A percentile compares a stretch with the other conserved stretches of the same genome.
phyloP scores from a whole-genome alignment of 73 alveolate species.

The Paraurostyla sp. region DNA sequence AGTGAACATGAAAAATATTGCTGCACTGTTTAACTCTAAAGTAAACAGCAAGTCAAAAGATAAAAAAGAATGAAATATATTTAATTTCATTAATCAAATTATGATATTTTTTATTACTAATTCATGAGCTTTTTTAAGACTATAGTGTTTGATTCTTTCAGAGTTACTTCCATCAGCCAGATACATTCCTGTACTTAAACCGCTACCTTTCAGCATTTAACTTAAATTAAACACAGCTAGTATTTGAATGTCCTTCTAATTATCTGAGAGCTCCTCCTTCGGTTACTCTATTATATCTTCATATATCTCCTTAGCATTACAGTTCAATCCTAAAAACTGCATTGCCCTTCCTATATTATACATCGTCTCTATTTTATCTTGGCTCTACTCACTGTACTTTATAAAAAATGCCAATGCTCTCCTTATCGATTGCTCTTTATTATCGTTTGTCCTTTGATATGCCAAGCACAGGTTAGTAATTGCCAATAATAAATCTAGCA shows the following conservation, averaged over 20 bases:
- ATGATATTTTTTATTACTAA: slow-evolving; percentile 15
- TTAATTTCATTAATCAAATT: background rate
- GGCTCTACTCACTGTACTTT: background rate
- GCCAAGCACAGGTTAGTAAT: slow-evolving; percentile 19
- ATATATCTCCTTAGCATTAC: slow-evolving; percentile 28
- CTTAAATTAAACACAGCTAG: slow-evolving; percentile 19
- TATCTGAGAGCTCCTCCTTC: background rate
- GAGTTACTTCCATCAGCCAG: background rate
- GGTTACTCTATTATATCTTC: background rate
- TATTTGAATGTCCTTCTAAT: background rate
- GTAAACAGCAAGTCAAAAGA: background rate
- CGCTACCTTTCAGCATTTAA: slow-evolving; percentile 30
- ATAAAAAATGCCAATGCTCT: slow-evolving; percentile 10
- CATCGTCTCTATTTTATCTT: slow-evolving; percentile 17
- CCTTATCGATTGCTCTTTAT: slow-evolving; percentile 26
- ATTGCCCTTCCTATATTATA: slow-evolving; percentile 49
- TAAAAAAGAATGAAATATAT: background rate
- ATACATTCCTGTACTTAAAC: background rate
- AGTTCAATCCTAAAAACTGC: slow-evolving; percentile 33
- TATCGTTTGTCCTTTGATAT: slow-evolving; percentile 36
- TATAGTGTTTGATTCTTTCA: background rate
- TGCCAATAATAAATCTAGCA: slow-evolving; percentile 26
- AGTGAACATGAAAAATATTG: slow-evolving; percentile 41
- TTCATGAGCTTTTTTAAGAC: slow-evolving; percentile 2
- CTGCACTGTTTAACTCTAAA: background rate